Evolutionary conservation across 179 eudicot species (phyloP).

Genomic region (Corrigiola litoralis): DNA sequence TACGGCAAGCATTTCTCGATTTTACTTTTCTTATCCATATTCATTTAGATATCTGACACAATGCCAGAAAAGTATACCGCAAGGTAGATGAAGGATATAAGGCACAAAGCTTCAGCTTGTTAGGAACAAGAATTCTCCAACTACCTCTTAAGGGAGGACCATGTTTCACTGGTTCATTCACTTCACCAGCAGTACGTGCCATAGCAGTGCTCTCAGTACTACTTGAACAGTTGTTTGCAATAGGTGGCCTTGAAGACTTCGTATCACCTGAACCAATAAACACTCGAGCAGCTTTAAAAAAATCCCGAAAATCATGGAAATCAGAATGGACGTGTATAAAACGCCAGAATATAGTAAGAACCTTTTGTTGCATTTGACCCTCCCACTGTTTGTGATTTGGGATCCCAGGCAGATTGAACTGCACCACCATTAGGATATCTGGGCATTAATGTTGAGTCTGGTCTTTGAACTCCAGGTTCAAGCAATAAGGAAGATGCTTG

Average conservation of each 20-base stretch:
- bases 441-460: conserved; percentile 42
- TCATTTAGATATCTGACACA: too few relatives aligned
- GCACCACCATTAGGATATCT: conserved; percentile 35
- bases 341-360: conserved; percentile 12
- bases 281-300: neutral
- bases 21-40: too few relatives aligned
- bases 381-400: conserved; percentile 36
- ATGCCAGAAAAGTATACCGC: too few relatives aligned
- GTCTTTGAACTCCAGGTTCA: conserved; percentile 39
- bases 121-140: neutral
- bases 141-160: conserved; percentile 63
- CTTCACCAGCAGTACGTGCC: conserved; percentile 43
- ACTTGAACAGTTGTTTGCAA: conserved; percentile 49
- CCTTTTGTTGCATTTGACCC: conserved; percentile 46
- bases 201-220: conserved; percentile 65
- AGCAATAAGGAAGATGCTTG: conserved; percentile 35
- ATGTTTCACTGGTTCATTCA: conserved; percentile 47
- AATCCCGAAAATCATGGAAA: neutral
- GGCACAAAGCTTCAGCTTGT: neutral
- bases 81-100: too few relatives aligned
- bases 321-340: conserved; percentile 4
- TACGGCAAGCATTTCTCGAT: too few relatives aligned
- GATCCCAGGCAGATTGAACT: conserved; percentile 39
- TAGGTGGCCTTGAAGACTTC: conserved; percentile 33
- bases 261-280: conserved; percentile 40